Conservation (phyloP, 2,329 filamentous ascomycete genomes). For the Zasmidium angulare region DNA sequence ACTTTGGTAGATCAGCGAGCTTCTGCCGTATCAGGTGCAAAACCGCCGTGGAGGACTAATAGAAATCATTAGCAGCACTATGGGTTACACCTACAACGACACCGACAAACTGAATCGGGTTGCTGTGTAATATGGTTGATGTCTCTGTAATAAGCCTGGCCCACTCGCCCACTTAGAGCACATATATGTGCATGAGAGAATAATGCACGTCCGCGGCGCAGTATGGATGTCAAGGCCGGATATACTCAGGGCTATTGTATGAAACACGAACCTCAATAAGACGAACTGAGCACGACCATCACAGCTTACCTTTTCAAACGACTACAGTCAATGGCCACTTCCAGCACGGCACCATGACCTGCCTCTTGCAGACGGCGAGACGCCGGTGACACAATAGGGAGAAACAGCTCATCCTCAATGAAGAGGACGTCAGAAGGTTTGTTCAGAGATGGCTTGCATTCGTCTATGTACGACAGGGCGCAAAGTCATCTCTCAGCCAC, state of each 20-base stretch:
- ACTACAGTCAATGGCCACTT: neutral
- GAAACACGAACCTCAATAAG: too few relatives aligned
- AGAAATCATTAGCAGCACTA: too few relatives aligned
- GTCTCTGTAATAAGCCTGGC: too few relatives aligned
- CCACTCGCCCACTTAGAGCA: too few relatives aligned
- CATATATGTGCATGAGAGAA: too few relatives aligned
- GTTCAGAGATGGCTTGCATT: conserved; percentile 52
- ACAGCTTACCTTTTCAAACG: neutral
- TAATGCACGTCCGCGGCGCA: neutral
- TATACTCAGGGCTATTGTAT: too few relatives aligned
- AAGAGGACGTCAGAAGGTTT: conserved; percentile 43
- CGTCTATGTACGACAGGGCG: conserved; percentile 40
- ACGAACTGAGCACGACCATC: too few relatives aligned
- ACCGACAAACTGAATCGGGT: too few relatives aligned
- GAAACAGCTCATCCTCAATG: conserved; percentile 31
- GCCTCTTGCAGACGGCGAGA: neutral
- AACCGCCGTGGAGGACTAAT: neutral
- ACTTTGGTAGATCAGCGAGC: neutral
- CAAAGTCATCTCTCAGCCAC: conserved; percentile 52
- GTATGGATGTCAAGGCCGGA: neutral
- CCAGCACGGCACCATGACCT: neutral
- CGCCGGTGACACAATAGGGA: conserved; percentile 5
- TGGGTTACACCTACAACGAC: too few relatives aligned
- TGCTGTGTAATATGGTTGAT: too few relatives aligned
- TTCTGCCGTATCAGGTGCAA: neutral